phyloP scores from a whole-genome alignment of 1,284 basidiomycete genomes.

The Rhodotorula sp. region DNA sequence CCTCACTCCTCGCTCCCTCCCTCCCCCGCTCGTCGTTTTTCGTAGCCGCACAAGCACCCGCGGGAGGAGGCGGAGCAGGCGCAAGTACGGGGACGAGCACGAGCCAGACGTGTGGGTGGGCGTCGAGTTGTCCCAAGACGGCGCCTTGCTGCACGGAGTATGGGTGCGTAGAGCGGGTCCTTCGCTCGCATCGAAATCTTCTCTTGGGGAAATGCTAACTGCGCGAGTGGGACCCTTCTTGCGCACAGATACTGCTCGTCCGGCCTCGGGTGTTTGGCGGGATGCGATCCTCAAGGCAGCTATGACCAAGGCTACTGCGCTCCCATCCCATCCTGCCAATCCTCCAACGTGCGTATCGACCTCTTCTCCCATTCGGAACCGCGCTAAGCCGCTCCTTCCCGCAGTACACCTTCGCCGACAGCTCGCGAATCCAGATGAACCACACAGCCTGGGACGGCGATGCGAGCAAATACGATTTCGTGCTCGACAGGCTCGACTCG shows the following conservation, averaged over 20 bases:
- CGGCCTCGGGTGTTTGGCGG: slow-evolving; percentile 17
- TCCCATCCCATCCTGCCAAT: slow-evolving; percentile 30
- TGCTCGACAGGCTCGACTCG: slow-evolving; percentile 32
- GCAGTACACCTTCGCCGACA: slow-evolving; percentile 40
- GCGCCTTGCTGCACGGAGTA: slow-evolving; percentile 25
- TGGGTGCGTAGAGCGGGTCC: not conserved
- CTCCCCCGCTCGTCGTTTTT: not conserved
- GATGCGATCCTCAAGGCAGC: slow-evolving; percentile 32
- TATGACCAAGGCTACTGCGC: slow-evolving; percentile 35
- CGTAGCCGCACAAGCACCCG: not conserved
- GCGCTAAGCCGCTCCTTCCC: no score
- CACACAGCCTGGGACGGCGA: slow-evolving; percentile 30
- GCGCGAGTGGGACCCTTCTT: no score
- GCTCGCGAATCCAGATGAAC: slow-evolving; percentile 25
- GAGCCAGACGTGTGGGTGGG: slow-evolving; percentile 19
- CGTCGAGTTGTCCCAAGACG: not conserved
- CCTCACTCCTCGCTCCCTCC: no score
- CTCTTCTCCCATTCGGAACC: not conserved
- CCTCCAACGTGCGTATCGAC: slow-evolving; percentile 18
- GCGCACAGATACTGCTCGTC: slow-evolving; percentile 12
- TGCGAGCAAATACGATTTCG: slow-evolving; percentile 29
- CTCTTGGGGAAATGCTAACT: not conserved
- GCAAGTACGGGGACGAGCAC: not conserved
- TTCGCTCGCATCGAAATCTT: rapidly evolving
- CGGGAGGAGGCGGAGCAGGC: slow-evolving; percentile 1